Evolutionary conservation across 306 rosid genomes (phyloP).

Genomic region (Trifolium dubium): DNA sequence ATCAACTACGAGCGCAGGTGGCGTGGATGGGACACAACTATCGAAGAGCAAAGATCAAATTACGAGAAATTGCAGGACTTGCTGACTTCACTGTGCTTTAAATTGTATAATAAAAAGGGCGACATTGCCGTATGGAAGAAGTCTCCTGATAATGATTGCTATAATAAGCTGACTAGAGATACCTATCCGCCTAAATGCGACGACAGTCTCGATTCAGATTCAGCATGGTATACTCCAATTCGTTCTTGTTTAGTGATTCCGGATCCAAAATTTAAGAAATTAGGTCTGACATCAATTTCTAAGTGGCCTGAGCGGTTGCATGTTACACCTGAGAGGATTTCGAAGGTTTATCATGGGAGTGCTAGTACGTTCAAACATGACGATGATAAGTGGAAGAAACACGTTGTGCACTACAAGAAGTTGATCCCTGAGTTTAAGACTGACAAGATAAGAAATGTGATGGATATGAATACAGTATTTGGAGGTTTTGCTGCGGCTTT

Average conservation of each 20-base stretch:
- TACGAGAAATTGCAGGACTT: conserved; percentile 72
- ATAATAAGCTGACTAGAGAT: conserved; percentile 60
- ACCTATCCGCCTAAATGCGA: conserved; percentile 86
- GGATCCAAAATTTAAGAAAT: conserved; percentile 61
- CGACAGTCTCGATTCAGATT: conserved; percentile 80
- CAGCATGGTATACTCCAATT: conserved; percentile 96
- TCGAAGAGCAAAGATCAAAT: conserved; percentile 80
- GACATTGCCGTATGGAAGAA: conserved; percentile 98
- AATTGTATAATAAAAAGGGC: conserved; percentile 76
- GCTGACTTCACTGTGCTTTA: conserved; percentile 85
- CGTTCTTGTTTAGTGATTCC: conserved; percentile 80
- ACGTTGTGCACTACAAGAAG: conserved; percentile 78
- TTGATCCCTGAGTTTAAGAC: conserved; percentile 82
- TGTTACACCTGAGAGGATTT: conserved; percentile 69
- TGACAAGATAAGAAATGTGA: conserved; percentile 80
- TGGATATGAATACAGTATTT: conserved; percentile 92
- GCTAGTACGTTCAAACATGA: conserved; percentile 68
- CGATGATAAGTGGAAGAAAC: conserved; percentile 74
- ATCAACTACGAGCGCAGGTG: conserved; percentile 84
- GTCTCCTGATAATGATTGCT: conserved; percentile 62
- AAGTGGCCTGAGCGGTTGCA: conserved; percentile 90
- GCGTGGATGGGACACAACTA: conserved; percentile 97
- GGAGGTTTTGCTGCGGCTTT: conserved; percentile 91
- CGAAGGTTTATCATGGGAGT: conserved; percentile 63
- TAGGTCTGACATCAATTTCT: conserved; percentile 55